Percentiles rank a stretch among this genome's conserved stretches.
Evolutionary conservation across 495 filamentous ascomycete species (phyloP).

Genomic region (Peziza echinospora): DNA sequence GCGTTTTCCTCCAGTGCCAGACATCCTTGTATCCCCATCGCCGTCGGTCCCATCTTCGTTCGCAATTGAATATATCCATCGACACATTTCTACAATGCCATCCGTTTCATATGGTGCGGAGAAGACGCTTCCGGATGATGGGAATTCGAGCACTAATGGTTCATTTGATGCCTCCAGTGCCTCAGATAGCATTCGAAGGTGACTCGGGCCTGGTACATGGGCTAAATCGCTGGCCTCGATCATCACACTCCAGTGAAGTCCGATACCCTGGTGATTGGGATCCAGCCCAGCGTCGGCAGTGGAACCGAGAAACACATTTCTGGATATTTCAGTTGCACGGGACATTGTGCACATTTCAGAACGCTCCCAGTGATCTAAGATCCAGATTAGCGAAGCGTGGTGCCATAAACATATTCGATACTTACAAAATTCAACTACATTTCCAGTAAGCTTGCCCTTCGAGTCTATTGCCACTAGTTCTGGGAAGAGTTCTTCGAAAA

Average conservation of each 20-base stretch:
- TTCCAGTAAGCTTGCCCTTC: conserved; percentile 45
- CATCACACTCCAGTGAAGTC: conserved; percentile 22
- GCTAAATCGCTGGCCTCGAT: conserved; percentile 79
- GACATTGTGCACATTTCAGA: conserved; percentile 89
- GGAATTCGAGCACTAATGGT: conserved; percentile 55
- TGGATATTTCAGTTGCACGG: conserved; percentile 60
- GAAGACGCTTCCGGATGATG: conserved; percentile 75
- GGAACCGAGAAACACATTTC: conserved; percentile 78
- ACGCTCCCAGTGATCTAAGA: conserved; percentile 60
- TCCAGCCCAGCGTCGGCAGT: conserved; percentile 44
- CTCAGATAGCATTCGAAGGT: conserved; percentile 35
- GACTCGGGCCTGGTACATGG: conserved; percentile 33
- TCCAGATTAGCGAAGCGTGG: too few relatives aligned
- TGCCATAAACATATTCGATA: too few relatives aligned
- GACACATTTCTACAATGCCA: conserved; percentile 61
- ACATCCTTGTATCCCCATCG: conserved; percentile 32
- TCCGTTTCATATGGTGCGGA: conserved; percentile 61
- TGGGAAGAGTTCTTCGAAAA: conserved; percentile 50
- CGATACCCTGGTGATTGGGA: conserved; percentile 7
- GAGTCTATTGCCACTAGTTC: conserved; percentile 56
- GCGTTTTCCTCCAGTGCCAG: conserved; percentile 21
- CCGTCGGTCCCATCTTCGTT: conserved; percentile 31
- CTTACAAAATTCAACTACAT: conserved; percentile 72
- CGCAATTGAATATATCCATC: conserved; percentile 68
- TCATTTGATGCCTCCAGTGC: conserved; percentile 29